phyloP scores from a whole-genome alignment of 2,329 filamentous ascomycete genomes.

The Emmonsiellopsis sp. region DNA sequence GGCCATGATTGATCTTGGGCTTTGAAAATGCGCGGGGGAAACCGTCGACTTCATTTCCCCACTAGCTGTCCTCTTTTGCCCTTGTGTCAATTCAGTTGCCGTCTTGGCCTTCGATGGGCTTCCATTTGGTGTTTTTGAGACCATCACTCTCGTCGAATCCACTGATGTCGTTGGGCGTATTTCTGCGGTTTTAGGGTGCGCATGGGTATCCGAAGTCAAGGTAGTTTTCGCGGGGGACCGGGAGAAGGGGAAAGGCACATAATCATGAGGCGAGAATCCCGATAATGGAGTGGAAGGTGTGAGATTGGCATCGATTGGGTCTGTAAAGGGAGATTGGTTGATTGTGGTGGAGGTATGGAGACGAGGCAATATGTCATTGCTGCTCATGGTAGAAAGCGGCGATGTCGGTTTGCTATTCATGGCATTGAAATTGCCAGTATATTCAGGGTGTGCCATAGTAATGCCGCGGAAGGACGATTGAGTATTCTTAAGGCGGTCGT shows the following conservation, averaged over 20 bases:
- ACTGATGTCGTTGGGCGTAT: not conserved
- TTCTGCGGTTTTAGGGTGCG: not conserved
- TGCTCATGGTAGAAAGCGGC: not conserved
- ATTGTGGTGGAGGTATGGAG: conserved; percentile 11
- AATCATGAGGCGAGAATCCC: conserved; percentile 3
- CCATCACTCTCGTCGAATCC: conserved; percentile 10
- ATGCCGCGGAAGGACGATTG: not conserved
- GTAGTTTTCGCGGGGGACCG: not conserved
- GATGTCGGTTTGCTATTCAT: conserved; percentile 1
- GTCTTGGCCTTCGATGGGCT: conserved; percentile 9
- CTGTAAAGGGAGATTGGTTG: conserved; percentile 10
- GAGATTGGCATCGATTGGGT: conserved; percentile 7
- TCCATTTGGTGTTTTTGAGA: conserved; percentile 7
- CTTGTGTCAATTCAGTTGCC: conserved; percentile 16
- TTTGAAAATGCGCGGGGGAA: conserved; percentile 16
- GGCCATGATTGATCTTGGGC: conserved; percentile 18
- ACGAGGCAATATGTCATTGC: not conserved
- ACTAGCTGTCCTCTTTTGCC: conserved; percentile 68
- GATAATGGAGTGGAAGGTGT: conserved; percentile 12
- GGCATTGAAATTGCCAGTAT: not conserved
- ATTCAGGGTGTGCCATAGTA: not conserved
- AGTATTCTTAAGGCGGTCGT: not conserved
- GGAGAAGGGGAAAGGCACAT: not conserved
- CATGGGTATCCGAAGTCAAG: not conserved
- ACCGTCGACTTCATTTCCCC: conserved; percentile 56